These are phyloP conservation scores for Phyllosticta citrichinensis DNA, from an alignment of 2,329 filamentous ascomycete genomes.

Conservation along the genomic window DNA sequence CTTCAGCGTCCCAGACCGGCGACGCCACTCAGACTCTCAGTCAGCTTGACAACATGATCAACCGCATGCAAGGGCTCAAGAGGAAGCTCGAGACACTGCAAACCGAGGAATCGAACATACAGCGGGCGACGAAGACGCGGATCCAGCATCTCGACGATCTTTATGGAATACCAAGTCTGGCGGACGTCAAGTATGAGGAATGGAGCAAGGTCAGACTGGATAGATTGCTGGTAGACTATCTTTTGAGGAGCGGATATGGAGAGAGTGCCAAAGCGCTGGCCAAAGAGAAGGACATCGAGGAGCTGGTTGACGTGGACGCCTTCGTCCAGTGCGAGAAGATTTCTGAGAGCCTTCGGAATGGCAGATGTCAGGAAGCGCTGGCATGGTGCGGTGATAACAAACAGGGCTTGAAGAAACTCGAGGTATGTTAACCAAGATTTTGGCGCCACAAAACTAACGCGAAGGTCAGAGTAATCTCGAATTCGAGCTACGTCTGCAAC, in stretches of 20 bases:
- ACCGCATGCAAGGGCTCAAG: slow-evolving; percentile 75
- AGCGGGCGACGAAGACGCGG: slow-evolving; percentile 64
- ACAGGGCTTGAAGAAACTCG: slow-evolving; percentile 79
- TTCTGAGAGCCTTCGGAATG: slow-evolving; percentile 56
- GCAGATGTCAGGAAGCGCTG: slow-evolving; percentile 53
- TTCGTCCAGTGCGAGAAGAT: slow-evolving; percentile 77
- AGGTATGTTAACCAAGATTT: slow-evolving; percentile 41
- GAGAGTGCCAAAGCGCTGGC: slow-evolving; percentile 69
- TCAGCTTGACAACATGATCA: slow-evolving; percentile 75
- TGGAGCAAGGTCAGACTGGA: slow-evolving; percentile 80
- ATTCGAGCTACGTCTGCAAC: slow-evolving; percentile 85
- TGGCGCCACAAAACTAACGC: background rate
- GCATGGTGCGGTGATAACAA: slow-evolving; percentile 92
- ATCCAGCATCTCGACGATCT: slow-evolving; percentile 74
- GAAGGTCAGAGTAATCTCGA: slow-evolving; percentile 63
- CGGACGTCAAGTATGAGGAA: slow-evolving; percentile 85
- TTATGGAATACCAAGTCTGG: slow-evolving; percentile 67
- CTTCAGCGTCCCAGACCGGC: slow-evolving; percentile 42
- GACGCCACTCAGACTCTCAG: slow-evolving; percentile 46
- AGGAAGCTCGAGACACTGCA: slow-evolving; percentile 71
- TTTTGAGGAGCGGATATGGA: slow-evolving; percentile 73
- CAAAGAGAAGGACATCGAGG: slow-evolving; percentile 61
- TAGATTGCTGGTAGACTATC: slow-evolving; percentile 81
- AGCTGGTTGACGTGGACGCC: slow-evolving; percentile 79
- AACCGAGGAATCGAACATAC: slow-evolving; percentile 68